A percentile compares a stretch with the other conserved stretches of the same genome.
Evolutionary conservation across 2,329 filamentous ascomycete species (phyloP).

Genomic region (Aspergillus sp.): DNA sequence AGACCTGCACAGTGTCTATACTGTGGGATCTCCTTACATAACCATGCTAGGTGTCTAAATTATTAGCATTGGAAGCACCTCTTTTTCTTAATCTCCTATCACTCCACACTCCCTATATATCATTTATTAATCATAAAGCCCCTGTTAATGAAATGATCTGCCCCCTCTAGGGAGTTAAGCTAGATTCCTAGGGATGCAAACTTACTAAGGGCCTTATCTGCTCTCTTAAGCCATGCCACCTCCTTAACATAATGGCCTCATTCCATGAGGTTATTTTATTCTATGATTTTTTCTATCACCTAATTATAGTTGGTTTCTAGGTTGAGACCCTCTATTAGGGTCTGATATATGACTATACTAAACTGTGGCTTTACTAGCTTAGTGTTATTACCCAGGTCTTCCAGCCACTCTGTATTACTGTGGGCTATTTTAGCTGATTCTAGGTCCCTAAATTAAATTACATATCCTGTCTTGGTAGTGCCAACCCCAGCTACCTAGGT

Average conservation of each 20-base stretch:
- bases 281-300: conserved; percentile 11
- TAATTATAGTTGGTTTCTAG: conserved; percentile 1
- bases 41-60: conserved; percentile 19
- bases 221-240: conserved; percentile 21
- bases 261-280: conserved; percentile 5
- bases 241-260: conserved; percentile 18
- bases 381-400: conserved; percentile 3
- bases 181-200: conserved; percentile 19
- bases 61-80: conserved; percentile 15
- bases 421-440: conserved; percentile 12
- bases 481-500: conserved; percentile 11
- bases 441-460: conserved; percentile 17
- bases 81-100: conserved; percentile 14
- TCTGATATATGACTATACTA: conserved; percentile 12
- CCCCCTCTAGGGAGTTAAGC: conserved; percentile 18
- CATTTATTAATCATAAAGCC: conserved; percentile 14
- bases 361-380: conserved; percentile 16
- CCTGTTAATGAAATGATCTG: conserved; percentile 16
- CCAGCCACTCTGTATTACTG: conserved; percentile 16
- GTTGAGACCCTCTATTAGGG: conserved; percentile 14
- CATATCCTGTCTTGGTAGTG: conserved; percentile 16
- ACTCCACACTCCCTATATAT: conserved; percentile 17
- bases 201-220: conserved; percentile 14
- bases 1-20: conserved; percentile 16
- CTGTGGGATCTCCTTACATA: conserved; percentile 16